phyloP scores from a whole-genome alignment of 352 stramenopile species.

The Phytophthora rubi region DNA sequence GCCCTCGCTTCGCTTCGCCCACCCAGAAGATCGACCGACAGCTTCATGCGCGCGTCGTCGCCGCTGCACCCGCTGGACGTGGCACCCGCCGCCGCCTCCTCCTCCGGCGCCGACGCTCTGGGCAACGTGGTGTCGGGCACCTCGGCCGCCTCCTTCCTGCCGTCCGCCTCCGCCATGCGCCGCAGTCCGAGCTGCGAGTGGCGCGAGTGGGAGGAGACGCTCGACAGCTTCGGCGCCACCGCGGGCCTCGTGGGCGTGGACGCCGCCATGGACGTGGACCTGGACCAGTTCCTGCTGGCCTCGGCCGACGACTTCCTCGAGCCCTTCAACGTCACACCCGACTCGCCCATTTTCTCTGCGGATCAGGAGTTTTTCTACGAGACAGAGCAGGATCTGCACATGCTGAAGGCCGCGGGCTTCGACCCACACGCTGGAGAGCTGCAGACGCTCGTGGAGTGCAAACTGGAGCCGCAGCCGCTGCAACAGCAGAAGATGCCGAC shows the following conservation, averaged over 20 bases:
- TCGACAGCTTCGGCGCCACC: conserved; percentile 35
- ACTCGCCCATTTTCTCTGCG: conserved; percentile 38
- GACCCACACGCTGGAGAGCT: conserved; percentile 46
- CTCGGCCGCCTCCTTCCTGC: conserved; percentile 9
- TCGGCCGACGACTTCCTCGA: conserved; percentile 71
- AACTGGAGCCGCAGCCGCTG: conserved; percentile 30
- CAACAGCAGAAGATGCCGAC: conserved; percentile 19
- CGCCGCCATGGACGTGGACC: conserved; percentile 54
- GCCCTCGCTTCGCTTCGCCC: not conserved
- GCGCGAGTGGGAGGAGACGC: conserved; percentile 48
- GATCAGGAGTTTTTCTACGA: conserved; percentile 34
- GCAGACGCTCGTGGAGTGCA: conserved; percentile 46
- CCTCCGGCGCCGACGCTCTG: conserved; percentile 8
- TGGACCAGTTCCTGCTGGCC: conserved; percentile 70
- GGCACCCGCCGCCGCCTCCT: not conserved
- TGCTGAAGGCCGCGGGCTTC: conserved; percentile 29
- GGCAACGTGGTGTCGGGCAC: not conserved
- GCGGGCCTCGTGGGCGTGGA: conserved; percentile 12
- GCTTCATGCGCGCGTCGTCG: conserved; percentile 31
- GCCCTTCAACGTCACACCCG: conserved; percentile 42
- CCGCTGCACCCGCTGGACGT: conserved; percentile 29
- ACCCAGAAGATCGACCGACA: not conserved
- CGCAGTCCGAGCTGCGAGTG: conserved; percentile 47
- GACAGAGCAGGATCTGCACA: conserved; percentile 37
- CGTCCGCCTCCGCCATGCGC: conserved; percentile 16